Evolutionary conservation across 176 grass and related monocot genomes (phyloP), one percentile per base, ranked within the genome.

Genomic region (Stipa capillata): DNA sequence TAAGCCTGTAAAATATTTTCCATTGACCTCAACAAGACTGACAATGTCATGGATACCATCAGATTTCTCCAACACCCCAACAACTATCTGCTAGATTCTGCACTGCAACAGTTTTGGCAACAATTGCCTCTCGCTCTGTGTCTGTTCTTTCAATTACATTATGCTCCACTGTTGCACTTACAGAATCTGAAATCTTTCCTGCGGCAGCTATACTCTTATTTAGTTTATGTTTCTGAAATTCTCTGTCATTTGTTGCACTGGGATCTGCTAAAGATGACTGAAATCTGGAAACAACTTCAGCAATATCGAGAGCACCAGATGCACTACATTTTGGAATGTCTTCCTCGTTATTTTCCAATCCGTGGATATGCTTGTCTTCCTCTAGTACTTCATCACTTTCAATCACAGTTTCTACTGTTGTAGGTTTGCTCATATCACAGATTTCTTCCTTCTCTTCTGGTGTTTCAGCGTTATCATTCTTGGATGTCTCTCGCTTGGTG

Each of bases 381-480:
- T 74, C 50, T n/a, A 36, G 28, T 60, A 49, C 50, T 9, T 75
- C 69, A 53, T 31, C 61, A 40, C 18, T 74, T 60, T 9, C 50
- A 68, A 20, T 12, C 76, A 68, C 23, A 36, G 10, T 9, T 20
- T 80, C 53, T 84, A 29, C 51, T 52, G 24, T 45, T 80, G 5
- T 2, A 34, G 51, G 74, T 60, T 52, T 74, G 33, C 16, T 51
- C 34, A 44, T 45, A 69, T 65, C 69, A 80, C 34, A 74, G 6
- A 84, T 88, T 60, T 84, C 18, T 59, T 79, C 68, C 57, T 79
- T 43, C 50, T 61, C 51, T 75, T 75, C n/a, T n/a, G n/a, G n/a
- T n/a, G n/a, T n/a, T n/a, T n/a, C n/a, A n/a, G n/a, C n/a, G n/a
- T n/a, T n/a, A n/a, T n/a, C 44, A 27, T 57, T 67, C 18, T 80